Base-by-base conservation (phyloP, 306 rosid species). In the Quercus suber region DNA sequence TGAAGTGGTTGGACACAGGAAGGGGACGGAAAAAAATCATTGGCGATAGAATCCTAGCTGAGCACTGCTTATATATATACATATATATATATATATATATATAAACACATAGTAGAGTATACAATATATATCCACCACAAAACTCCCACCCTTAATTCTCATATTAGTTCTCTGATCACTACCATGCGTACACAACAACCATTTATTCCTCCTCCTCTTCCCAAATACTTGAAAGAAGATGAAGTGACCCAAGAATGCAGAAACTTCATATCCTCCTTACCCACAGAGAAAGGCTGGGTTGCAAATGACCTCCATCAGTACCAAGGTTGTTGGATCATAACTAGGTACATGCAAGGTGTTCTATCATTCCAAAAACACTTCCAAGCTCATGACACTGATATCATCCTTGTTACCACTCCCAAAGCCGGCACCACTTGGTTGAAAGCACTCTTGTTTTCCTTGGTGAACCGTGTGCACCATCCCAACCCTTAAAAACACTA, bases 341-440 rank as follows among this genome's bases (percentile, higher is more conserved):
- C 80, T 1, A 73, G 37, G 52, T 81, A 64, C 20, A 1, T 87
- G 18, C 80, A 80, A 67, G 90, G 87, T 4, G 80, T 60, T 57
- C 45, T 87, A 2, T 5, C 81, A 0, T 71, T 61, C 55, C 84
- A 85, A 27, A 79, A 73, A n/a, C 81, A 88, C 79, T 88, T 85
- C 60, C 67, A 79, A 49, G 70, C 87, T 12, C 72, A 20, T 0
- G 78, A 83, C 14, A 18, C 79, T 0, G 89, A 85, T 70, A 57
- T 88, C 33, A 9, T 88, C 78, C 87, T 85, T 3, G 81, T 77
- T 13, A 61, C 84, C 23, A 18, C 28, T 61, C 89, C 83, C 18
- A 88, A 86, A 75, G 61, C 83, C 0, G 89, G 92, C 19, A 86
- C 87, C 53, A 88, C 85, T 14, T 88, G 92, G 92, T 77, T 84